Evolutionary conservation across 1,284 basidiomycete species (phyloP).

Genomic region (Cryptococcus floricola): DNA sequence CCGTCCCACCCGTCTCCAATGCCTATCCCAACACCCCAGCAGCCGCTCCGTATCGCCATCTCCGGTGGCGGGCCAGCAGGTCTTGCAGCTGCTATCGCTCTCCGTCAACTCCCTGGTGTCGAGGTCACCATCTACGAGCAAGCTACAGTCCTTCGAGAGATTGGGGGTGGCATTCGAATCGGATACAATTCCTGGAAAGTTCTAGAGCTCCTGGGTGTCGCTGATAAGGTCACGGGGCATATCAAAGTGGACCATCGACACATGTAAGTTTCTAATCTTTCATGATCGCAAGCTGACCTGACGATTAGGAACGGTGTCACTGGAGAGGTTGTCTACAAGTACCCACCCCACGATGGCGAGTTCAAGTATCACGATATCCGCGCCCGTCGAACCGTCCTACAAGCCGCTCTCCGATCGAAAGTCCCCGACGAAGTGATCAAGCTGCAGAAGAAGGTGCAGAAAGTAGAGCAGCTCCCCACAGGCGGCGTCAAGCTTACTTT

Average conservation of each 20-base stretch:
- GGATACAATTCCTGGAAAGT: slow-evolving; percentile 36
- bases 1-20: background rate
- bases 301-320: background rate
- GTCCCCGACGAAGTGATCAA: slow-evolving; percentile 25
- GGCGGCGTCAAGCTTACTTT: slow-evolving; percentile 20
- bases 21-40: slow-evolving; percentile 4
- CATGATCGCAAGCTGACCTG: background rate
- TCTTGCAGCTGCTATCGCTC: slow-evolving; percentile 23
- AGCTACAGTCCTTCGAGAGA: slow-evolving; percentile 30
- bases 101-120: slow-evolving; percentile 18
- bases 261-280: background rate
- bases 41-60: slow-evolving; percentile 19
- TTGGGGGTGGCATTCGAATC: slow-evolving; percentile 37
- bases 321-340: background rate
- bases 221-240: slow-evolving; percentile 11
- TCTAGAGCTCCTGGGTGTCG: slow-evolving; percentile 25
- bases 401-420: slow-evolving; percentile 23
- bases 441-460: slow-evolving; percentile 21
- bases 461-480: slow-evolving; percentile 7
- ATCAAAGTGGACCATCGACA: slow-evolving; percentile 7
- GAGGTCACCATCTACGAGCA: slow-evolving; percentile 29
- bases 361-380: slow-evolving; percentile 26
- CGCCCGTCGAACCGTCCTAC: slow-evolving; percentile 10
- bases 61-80: slow-evolving; percentile 33
- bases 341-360: slow-evolving; percentile 16